A percentile compares a stretch with the other conserved stretches of the same genome.
Evolutionary conservation across 2,329 filamentous ascomycete genomes (phyloP).

Genomic region (Penicillium sp.): DNA sequence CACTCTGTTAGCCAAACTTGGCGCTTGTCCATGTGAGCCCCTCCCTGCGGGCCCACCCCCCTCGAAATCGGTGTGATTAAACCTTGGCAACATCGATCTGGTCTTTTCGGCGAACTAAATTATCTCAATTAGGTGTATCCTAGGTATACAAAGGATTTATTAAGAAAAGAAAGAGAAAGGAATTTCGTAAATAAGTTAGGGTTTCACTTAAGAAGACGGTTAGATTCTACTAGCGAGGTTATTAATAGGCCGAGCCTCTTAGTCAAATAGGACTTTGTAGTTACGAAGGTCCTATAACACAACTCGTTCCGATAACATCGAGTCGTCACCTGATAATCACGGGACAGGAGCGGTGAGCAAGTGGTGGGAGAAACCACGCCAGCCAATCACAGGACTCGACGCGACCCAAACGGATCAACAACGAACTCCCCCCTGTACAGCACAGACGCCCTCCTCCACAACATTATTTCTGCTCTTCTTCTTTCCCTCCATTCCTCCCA

Average conservation of each 20-base stretch:
- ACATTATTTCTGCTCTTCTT: conserved; percentile 41
- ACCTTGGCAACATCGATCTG: neutral
- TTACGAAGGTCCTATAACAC: too few relatives aligned
- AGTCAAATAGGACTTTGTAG: too few relatives aligned
- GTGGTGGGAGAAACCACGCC: conserved; percentile 4
- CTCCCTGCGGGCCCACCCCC: too few relatives aligned
- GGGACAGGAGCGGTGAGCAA: conserved; percentile 17
- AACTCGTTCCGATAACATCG: neutral
- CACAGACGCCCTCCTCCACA: conserved; percentile 45
- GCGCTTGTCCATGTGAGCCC: too few relatives aligned
- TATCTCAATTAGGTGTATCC: too few relatives aligned
- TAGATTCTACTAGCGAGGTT: neutral
- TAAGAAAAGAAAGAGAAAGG: too few relatives aligned
- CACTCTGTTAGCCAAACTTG: too few relatives aligned
- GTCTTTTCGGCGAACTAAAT: neutral
- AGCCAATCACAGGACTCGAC: conserved; percentile 30
- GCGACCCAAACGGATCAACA: conserved; percentile 38
- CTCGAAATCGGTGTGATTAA: neutral
- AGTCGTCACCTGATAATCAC: conserved; percentile 10
- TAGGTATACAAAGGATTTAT: too few relatives aligned
- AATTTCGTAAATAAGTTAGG: too few relatives aligned
- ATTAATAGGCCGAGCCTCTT: too few relatives aligned
- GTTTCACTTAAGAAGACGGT: too few relatives aligned
- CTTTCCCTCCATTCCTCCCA: conserved; percentile 23
- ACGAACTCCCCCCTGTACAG: conserved; percentile 29